A percentile compares a stretch with the other conserved stretches of the same genome.
These are phyloP conservation scores for Cyberlindnera mrakii DNA, from an alignment of 805 yeast species.

Conservation along the genomic window DNA sequence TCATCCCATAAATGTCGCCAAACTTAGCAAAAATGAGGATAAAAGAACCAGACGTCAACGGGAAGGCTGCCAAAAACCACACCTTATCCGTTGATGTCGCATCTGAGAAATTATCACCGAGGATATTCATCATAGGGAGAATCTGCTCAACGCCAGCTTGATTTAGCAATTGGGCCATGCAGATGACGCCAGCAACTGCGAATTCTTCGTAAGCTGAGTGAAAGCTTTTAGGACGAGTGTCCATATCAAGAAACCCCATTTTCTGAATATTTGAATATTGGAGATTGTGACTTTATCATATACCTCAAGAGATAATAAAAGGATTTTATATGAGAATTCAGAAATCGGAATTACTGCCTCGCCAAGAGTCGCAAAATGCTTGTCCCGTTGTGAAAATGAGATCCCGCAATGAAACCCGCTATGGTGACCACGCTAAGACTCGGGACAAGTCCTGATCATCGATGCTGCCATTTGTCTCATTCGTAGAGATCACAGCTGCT, in stretches of 20 bases:
- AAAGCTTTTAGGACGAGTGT: constrained; percentile 11
- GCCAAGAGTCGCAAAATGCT: no score
- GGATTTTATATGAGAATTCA: no score
- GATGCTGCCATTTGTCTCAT: no score
- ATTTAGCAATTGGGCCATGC: constrained; percentile 33
- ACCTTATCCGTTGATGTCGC: constrained; percentile 28
- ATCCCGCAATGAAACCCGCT: no score
- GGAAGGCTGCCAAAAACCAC: constrained; percentile 71
- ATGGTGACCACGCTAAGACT: no score
- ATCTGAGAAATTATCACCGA: constrained; percentile 27
- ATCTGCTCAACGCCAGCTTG: constrained; percentile 36
- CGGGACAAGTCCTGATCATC: no score
- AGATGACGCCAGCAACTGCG: constrained; percentile 24
- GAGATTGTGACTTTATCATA: no score
- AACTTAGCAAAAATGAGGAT: constrained; percentile 61
- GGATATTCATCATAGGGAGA: constrained; percentile 29
- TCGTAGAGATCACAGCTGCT: no score
- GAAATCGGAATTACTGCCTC: no score
- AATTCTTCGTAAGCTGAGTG: constrained; percentile 19
- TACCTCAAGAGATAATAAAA: no score
- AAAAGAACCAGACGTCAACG: constrained; percentile 67
- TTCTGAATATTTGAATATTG: no score
- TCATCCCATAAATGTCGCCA: constrained; percentile 69
- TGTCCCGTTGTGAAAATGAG: no score
- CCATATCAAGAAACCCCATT: constrained; percentile 3